A percentile compares a stretch with the other conserved stretches of the same genome.
Evolutionary conservation across 2,329 filamentous ascomycete species (phyloP).

Genomic region (Curvularia spicifera): DNA sequence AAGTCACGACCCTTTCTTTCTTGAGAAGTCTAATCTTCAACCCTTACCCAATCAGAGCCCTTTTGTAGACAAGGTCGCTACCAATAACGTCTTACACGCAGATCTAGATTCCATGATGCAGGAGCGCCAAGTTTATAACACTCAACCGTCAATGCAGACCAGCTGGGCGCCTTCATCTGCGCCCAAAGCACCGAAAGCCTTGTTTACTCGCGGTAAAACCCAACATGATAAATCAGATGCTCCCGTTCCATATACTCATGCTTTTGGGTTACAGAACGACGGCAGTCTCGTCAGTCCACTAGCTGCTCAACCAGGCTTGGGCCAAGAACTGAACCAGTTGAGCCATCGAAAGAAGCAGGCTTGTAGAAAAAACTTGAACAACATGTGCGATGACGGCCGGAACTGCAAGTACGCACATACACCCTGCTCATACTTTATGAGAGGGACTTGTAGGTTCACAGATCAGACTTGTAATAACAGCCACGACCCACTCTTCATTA

Average conservation of each 20-base stretch:
- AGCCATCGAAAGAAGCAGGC: not conserved
- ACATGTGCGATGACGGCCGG: not conserved
- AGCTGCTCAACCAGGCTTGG: not conserved
- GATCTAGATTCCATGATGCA: too few relatives aligned
- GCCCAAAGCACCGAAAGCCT: not conserved
- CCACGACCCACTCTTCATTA: conserved; percentile 3
- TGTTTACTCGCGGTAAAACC: not conserved
- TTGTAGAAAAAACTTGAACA: not conserved
- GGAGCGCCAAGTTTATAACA: not conserved
- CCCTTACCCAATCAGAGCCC: not conserved
- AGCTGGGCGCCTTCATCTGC: not conserved
- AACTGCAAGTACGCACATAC: conserved; percentile 4
- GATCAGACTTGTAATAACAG: not conserved
- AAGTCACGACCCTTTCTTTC: conserved; percentile 15
- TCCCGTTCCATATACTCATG: not conserved
- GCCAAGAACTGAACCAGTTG: not conserved
- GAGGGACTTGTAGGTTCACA: not conserved
- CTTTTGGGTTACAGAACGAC: too few relatives aligned
- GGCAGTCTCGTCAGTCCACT: not conserved
- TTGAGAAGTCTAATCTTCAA: not conserved
- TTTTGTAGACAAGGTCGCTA: not conserved
- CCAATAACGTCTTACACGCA: not conserved
- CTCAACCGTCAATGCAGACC: not conserved
- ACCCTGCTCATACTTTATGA: not conserved
- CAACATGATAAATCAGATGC: not conserved